Evolutionary conservation across 805 yeast species (phyloP).

Genomic region (Candida pseudoglaebosa): DNA sequence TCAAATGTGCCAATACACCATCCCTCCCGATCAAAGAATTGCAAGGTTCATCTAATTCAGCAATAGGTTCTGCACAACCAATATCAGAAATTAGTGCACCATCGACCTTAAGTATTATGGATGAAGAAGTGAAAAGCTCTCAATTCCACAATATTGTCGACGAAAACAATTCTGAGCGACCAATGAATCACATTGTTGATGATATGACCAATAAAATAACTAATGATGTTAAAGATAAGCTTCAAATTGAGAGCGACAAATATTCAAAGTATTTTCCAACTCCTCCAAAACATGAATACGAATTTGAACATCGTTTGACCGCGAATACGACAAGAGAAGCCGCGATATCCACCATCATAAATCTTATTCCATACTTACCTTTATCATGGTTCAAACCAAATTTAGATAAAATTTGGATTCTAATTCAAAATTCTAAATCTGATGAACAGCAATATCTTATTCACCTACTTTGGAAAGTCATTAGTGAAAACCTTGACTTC

Average conservation of each 20-base stretch:
- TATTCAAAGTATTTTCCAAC: not conserved
- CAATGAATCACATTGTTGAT: slow-evolving; percentile 19
- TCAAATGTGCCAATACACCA: slow-evolving; percentile 32
- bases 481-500: slow-evolving; percentile 56
- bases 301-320: slow-evolving; percentile 20
- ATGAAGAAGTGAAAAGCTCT: slow-evolving; percentile 13
- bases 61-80: slow-evolving; percentile 36
- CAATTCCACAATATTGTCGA: slow-evolving; percentile 19
- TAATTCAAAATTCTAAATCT: slow-evolving; percentile 27
- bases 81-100: slow-evolving; percentile 32
- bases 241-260: not conserved
- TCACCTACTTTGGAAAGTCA: slow-evolving; percentile 46
- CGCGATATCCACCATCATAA: slow-evolving; percentile 42
- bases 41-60: slow-evolving; percentile 5
- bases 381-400: slow-evolving; percentile 38
- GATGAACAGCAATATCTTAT: slow-evolving; percentile 38
- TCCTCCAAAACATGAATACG: slow-evolving; percentile 11
- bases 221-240: not conserved
- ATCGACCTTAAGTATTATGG: slow-evolving; percentile 29
- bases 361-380: slow-evolving; percentile 51
- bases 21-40: slow-evolving; percentile 18
- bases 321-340: slow-evolving; percentile 49
- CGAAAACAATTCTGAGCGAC: slow-evolving; percentile 29
- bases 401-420: slow-evolving; percentile 42
- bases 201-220: not conserved